A percentile compares a stretch with the other conserved stretches of the same genome.
Conservation (phyloP, 345 rosid species). For the Psidium friedrichsthalianum region DNA sequence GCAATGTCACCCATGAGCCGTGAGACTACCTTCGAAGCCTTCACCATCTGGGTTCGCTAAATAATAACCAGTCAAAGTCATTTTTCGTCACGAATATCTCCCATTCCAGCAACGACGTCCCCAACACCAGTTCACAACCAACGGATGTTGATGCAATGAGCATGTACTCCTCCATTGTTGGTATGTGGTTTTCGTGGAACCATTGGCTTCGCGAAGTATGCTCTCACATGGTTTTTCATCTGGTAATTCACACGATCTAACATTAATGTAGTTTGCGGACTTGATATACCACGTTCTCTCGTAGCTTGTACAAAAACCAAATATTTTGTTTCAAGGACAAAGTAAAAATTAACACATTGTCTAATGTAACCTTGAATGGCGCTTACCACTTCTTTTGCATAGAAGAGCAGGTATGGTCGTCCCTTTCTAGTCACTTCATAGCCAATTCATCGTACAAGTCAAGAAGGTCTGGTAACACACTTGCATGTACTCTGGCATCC, state of each 20-base stretch:
- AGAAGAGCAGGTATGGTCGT: neutral
- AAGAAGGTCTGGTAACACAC: neutral
- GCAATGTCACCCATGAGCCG: neutral
- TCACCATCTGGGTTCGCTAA: neutral
- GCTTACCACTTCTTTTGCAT: neutral
- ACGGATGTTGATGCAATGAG: neutral
- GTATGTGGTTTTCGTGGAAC: neutral
- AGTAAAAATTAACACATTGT: neutral
- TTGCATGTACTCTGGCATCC: neutral
- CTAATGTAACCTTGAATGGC: neutral
- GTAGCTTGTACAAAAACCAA: neutral
- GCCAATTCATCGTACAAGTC: neutral
- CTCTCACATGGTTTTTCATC: neutral
- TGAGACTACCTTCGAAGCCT: neutral
- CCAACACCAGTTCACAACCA: neutral
- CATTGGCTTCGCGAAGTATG: neutral
- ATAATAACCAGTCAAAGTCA: neutral
- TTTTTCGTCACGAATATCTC: neutral
- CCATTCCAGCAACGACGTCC: neutral
- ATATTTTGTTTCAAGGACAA: neutral
- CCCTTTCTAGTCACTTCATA: neutral
- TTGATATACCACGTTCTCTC: neutral
- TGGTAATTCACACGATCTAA: neutral
- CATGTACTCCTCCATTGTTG: neutral
- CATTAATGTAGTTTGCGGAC: neutral